Evolutionary conservation across 2,329 filamentous ascomycete genomes (phyloP), one percentile per base, ranked within the genome.

Genomic region (Fusarium bulbicola): DNA sequence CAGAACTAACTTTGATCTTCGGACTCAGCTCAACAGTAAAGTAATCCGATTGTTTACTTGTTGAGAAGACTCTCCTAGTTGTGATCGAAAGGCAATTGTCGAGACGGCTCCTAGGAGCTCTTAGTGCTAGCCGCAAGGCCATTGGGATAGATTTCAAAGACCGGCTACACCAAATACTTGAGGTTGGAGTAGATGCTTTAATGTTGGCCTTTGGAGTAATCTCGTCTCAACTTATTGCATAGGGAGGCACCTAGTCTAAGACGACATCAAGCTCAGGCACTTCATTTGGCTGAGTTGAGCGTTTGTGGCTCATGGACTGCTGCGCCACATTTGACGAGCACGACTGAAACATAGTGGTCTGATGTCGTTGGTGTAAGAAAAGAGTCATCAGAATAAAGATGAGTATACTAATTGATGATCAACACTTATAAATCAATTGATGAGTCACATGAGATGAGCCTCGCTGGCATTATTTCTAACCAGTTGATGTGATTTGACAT

Each of bases 51-150:
- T 63, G 56, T 61, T 56, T 65, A 24, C 39, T 52, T 39, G 74
- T 70, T 12, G 76, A 76, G 66, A 63, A 77, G 21, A 64, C 64
- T 72, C 69, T 77, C 70, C 59, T 75, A 63, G 67, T 76, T 32
- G 47, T 59, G 32, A 42, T 21, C 37, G 65, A 54, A 18, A 66
- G 43, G 36, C 39, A 72, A 43, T 72, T 73, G 24, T 72, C 72
- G 34, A 68, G 43, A 45, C 46, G 56, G 66, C 74, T 75, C 64
- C 70, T 74, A 34, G 72, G 59, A 71, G 76, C 64, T 66, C 61
- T 66, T 24, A 62, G 62, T 40, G 63, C 59, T 30, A 75, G 65
- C 34, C 70, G 63, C 7, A 73, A 65, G 42, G 72, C 69, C 79
- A 80, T 80, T 47, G 63, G 59, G 56, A 52, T n/a, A 32, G 20